phyloP scores from a whole-genome alignment of 768 basidiomycete genomes.

The Auricularia heimuer region DNA sequence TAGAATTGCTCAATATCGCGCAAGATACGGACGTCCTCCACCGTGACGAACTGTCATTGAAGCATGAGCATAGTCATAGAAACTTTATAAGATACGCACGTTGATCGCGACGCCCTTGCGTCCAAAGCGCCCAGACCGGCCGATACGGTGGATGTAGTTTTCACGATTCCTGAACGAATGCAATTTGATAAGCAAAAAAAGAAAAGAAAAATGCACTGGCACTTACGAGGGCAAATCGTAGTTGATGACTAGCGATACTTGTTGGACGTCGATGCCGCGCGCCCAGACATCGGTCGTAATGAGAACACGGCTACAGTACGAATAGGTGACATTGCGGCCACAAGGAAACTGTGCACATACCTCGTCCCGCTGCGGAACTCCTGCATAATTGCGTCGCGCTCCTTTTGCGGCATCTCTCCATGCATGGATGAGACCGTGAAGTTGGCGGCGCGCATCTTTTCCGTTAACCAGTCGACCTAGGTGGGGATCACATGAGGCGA shows the following conservation, averaged over 20 bases:
- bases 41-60: conserved; percentile 65
- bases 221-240: conserved; percentile 89
- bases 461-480: conserved; percentile 95
- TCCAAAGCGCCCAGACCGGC: conserved; percentile 97
- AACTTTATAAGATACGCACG: conserved; percentile 36
- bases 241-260: conserved; percentile 95
- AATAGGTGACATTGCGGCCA: conserved; percentile 9
- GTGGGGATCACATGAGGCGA: background rate
- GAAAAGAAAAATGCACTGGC: conserved; percentile 2
- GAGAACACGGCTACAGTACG: conserved; percentile 61
- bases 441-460: conserved; percentile 98
- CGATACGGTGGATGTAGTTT: conserved; percentile 99
- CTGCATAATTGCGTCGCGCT: conserved; percentile 92
- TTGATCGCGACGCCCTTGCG: conserved; percentile 99
- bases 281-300: conserved; percentile 98
- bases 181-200: conserved; percentile 8
- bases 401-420: conserved; percentile 93
- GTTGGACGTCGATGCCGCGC: conserved; percentile 96
- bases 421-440: conserved; percentile 97
- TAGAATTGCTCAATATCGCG: conserved; percentile 99
- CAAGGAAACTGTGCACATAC: conserved; percentile 34
- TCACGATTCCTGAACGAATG: conserved; percentile 66
- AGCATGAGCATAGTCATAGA: conserved; percentile 1
- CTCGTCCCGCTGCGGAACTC: conserved; percentile 91
- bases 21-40: conserved; percentile 92